Conservation (phyloP, 1,284 basidiomycete genomes). For the Malassezia cuniculi region DNA sequence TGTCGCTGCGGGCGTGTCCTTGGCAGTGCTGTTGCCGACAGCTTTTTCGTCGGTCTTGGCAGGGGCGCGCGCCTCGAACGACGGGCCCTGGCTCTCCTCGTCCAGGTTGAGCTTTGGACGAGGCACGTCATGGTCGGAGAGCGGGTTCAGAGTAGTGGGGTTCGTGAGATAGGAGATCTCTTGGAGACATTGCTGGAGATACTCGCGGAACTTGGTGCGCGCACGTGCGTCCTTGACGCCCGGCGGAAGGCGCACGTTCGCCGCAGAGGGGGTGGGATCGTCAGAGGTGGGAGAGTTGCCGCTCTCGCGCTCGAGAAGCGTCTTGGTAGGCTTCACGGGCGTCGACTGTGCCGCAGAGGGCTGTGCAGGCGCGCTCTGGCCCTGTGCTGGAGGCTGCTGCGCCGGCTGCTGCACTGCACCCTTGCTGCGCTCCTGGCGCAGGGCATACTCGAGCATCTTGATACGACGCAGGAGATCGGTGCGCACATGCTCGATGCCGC, state of each 20-base stretch:
- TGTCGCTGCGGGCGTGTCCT: too few species aligned
- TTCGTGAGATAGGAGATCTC: constrained; percentile 96
- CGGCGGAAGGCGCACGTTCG: constrained; percentile 10
- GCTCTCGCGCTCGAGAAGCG: neutral
- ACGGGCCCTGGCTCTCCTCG: too few species aligned
- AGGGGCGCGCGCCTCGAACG: too few species aligned
- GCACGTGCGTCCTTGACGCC: constrained; percentile 75
- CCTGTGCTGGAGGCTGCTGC: too few species aligned
- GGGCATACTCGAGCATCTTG: constrained; percentile 83
- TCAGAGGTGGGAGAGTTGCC: neutral
- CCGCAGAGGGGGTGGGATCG: neutral
- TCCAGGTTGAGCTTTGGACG: too few species aligned
- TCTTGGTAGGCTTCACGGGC: neutral
- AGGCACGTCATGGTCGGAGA: constrained; percentile 45
- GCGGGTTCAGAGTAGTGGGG: constrained; percentile 86
- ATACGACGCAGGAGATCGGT: constrained; percentile 87
- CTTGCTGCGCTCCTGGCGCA: constrained; percentile 66
- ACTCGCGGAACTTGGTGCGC: constrained; percentile 83
- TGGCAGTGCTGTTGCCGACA: too few species aligned
- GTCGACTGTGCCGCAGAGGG: too few species aligned
- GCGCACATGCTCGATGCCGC: constrained; percentile 92
- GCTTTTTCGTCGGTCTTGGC: too few species aligned
- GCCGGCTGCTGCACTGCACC: too few species aligned
- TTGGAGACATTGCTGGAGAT: constrained; percentile 94
- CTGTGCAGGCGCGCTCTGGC: too few species aligned